Base-by-base conservation (phyloP, 352 stramenopile genomes). In the Phytophthora macrochlamydospora region DNA sequence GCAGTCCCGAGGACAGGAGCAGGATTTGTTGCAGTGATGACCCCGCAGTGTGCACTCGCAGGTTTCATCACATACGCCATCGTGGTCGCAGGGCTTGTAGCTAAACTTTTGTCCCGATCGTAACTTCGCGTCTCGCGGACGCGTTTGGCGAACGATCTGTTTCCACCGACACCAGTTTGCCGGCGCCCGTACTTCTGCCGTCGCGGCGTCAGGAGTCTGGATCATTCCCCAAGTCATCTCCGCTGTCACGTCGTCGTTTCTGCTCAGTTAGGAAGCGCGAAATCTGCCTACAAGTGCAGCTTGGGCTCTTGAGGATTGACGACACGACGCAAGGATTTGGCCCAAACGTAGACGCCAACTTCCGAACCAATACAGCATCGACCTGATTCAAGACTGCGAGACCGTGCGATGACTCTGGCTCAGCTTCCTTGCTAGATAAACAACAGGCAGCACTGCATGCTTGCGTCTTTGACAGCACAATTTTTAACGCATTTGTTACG, bases 1-100 rank as follows among this genome's bases (percentile, higher is more conserved):
- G 18, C 85, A 94, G 28, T 87, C 78, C 7, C 83, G 77, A 7
- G 77, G 62, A 58, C 85, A 94, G 2, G 72, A 75, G 32, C 85
- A 94, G 1, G 84, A 68, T 42, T 79, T 88, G 31, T 87, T 74
- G 61, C 85, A 94, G 6, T 72, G 60, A 56, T 92, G 83, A 2
- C 56, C 77, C 3, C 81, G 76, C 45, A 76, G 71, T 28, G 78
- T 70, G 51, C 83, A 94, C 12, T 79, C 72, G 45, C 85, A 94
- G 13, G 32, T 55, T 24, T 69, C 76, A 37, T 78, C 77, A 38
- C 85, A 94, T 3, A 72, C 59, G 7, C 80, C 83, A 4, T 77
- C 59, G 58, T 94, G 85, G 31, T 78, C 75, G 58, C 85, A 94
- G 1, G 85, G 83, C 29, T 77, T 66, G 50, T 88, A 94, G 33